Base-by-base conservation (phyloP, 805 yeast genomes). In the Candida incommunis region DNA sequence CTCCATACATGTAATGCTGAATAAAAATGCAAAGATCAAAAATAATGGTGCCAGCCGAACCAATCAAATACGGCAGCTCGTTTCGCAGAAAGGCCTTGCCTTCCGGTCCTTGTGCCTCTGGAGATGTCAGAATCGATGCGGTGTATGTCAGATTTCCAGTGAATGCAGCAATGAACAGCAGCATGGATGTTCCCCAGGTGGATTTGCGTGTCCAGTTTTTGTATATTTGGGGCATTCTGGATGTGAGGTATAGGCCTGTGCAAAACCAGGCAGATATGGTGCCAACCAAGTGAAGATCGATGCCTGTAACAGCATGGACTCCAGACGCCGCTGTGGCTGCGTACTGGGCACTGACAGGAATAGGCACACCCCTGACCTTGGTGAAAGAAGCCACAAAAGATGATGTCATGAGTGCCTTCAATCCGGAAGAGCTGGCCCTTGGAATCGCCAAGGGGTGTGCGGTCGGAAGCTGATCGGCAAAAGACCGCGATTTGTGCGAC, bases 141-240 rank as follows among this genome's bases (percentile, higher is more conserved):
- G 92, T 75, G 60, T 90, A 88, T 1, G 86, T 73, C 29, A 78
- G 52, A 60, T 90, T 90, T 3, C 94, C 95, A 22, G 75, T 45
- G 40, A 88, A 66, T 1, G 96, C 94, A 18, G 90, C 76, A 9
- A 75, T 75, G 60, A 88, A 88, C 22, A 87, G 67, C 41, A 82
- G 61, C 21, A 94, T 85, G 1, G 96, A 82, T 2, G 87, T 68
- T 2, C 96, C 96, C 26, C 81, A 80, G 0, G 94, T 92, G 1
- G 95, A 83, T 58, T 83, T 82, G 34, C 95, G 69, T 44, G 66
- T 54, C 58, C 75, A 80, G 62, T 88, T 88, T 59, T 82, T 86
- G 57, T 72, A 65, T 43, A 88, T 66, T 58, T 88, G 97, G 1
- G 97, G 97, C 41, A 86, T 60, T 49, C 97, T 70, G 2, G 95